These are phyloP conservation scores for Hypoxylon sp. DNA, from an alignment of 2,329 filamentous ascomycete genomes.

Conservation along the genomic window DNA sequence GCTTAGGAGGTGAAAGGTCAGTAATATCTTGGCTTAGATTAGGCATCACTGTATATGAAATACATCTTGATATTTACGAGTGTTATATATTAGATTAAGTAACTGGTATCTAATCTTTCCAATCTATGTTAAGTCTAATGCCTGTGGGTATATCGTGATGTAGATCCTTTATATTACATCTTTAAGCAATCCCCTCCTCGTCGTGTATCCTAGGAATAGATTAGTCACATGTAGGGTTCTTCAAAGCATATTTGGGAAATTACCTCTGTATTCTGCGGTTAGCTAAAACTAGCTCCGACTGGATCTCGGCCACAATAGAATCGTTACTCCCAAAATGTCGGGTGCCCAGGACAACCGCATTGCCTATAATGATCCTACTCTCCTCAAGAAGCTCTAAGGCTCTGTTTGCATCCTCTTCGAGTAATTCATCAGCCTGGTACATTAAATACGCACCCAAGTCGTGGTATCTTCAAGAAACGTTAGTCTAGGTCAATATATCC, in stretches of 20 bases:
- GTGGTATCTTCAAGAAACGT: background rate
- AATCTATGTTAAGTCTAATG: background rate
- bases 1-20: background rate
- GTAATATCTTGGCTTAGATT: background rate
- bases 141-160: background rate
- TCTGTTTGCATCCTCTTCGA: background rate
- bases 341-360: background rate
- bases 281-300: too few species aligned
- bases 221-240: background rate
- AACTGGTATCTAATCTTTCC: background rate
- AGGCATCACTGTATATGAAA: background rate
- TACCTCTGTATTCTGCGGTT: too few species aligned
- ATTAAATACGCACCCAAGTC: background rate
- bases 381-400: background rate
- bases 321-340: background rate
- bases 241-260: too few species aligned
- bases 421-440: background rate
- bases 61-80: background rate
- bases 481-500: background rate
- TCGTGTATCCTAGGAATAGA: background rate
- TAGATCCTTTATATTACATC: background rate
- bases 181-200: background rate
- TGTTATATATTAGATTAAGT: background rate
- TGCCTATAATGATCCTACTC: too few species aligned
- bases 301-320: too few species aligned